Evolutionary conservation across 129 eudicot genomes (phyloP), one percentile per base, ranked within the genome.

Genomic region (Deinandra increscens): DNA sequence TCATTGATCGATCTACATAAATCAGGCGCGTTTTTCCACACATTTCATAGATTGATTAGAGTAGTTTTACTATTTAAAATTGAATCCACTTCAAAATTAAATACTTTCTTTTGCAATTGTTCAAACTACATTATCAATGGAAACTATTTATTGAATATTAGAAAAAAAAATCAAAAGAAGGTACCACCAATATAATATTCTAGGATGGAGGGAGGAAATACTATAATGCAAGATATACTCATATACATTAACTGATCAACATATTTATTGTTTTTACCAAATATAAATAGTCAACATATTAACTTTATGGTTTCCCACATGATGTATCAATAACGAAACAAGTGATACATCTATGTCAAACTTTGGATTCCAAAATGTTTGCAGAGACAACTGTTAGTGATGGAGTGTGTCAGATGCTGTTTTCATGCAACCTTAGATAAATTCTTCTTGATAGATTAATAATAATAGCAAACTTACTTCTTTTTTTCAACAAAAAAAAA

Each of bases 301-400:
- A 19, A 62, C 75, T 79, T 75, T 66, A 50, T 78, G 70, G 74
- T 79, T 79, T 73, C 79, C 74, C 76, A 79, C 77, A 77, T 70
- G 76, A 59, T 34, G 74, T 76, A 68, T 69, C 81, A 60, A 46
- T 9, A 49, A 42, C 60, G 51, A 45, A 43, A 55, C 56, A 59
- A 37, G 60, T 66, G 79, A 37, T 69, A 53, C 64, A 46, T 60
- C 70, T 17, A 58, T 69, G 80, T 69, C 74, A 76, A 68, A 69
- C 80, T 76, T 64, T n/a, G 75, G 64, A 76, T 68, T 37, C 65
- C 64, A 51, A 69, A 62, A 34, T 68, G 44, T 60, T 76, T 60
- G 70, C 81, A 69, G 70, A 59, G 46, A 60, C 75, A 60, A 69
- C 75, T 68, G 41, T 56, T 66, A 75, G 39, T 68, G 66, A 56